Conservation (phyloP, 495 filamentous ascomycete species). For the Penicillium herquei region DNA sequence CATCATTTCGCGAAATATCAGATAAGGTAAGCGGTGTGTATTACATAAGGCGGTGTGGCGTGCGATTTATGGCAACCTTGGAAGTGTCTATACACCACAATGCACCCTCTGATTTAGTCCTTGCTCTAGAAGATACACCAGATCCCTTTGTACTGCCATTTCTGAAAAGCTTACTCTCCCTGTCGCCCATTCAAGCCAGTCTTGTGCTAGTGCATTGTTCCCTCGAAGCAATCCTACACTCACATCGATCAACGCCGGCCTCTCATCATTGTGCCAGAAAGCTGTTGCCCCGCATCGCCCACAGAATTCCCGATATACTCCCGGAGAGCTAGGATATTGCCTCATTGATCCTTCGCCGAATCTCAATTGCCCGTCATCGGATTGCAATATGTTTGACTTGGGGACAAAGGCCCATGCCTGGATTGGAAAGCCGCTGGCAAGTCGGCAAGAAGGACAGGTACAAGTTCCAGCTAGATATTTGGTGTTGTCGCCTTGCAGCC, state of each 20-base stretch:
- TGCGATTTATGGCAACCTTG: too few species aligned
- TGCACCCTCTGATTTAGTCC: too few species aligned
- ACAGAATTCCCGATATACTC: conserved; percentile 64
- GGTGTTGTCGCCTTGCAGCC: conserved; percentile 39
- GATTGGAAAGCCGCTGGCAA: conserved; percentile 62
- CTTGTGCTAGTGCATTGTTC: conserved; percentile 52
- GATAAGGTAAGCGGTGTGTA: too few species aligned
- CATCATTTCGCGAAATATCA: too few species aligned
- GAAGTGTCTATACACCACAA: background rate
- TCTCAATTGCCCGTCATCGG: conserved; percentile 32
- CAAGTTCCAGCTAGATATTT: conserved; percentile 66
- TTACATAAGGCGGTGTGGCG: too few species aligned
- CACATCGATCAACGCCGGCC: conserved; percentile 62
- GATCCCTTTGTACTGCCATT: conserved; percentile 45
- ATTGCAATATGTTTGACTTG: conserved; percentile 55
- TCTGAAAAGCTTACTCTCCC: conserved; percentile 62
- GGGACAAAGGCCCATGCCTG: conserved; percentile 70
- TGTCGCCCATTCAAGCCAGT: conserved; percentile 61
- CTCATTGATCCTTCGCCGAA: conserved; percentile 50
- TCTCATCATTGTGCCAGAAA: conserved; percentile 60
- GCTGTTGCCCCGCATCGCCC: conserved; percentile 60
- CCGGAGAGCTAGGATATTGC: conserved; percentile 52
- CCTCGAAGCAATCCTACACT: conserved; percentile 60
- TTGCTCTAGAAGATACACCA: conserved; percentile 33
- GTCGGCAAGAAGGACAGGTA: conserved; percentile 61